These are phyloP conservation scores for Afroboletus lepidellus DNA, from an alignment of 1,284 basidiomycete species.

Conservation along the genomic window DNA sequence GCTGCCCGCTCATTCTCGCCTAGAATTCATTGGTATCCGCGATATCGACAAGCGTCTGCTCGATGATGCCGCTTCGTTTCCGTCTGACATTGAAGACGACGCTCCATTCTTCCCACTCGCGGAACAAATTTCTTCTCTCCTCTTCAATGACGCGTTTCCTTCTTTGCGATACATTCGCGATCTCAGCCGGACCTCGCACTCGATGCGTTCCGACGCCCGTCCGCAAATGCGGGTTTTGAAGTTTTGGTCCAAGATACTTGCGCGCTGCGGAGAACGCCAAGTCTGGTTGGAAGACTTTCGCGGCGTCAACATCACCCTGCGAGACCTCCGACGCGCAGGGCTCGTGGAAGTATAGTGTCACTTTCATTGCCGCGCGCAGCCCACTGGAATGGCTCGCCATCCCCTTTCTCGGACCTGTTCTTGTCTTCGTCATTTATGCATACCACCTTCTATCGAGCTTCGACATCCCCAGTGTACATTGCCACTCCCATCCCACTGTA, in stretches of 20 bases:
- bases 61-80: slow-evolving; percentile 38
- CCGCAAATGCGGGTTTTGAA: slow-evolving; percentile 30
- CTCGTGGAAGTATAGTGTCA: slow-evolving; percentile 16
- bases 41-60: slow-evolving; percentile 63
- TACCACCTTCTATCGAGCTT: slow-evolving; percentile 9
- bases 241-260: slow-evolving; percentile 36
- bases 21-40: slow-evolving; percentile 68
- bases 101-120: slow-evolving; percentile 62
- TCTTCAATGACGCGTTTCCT: slow-evolving; percentile 62
- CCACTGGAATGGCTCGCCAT: neutral
- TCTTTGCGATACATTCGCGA: slow-evolving; percentile 60
- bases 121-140: slow-evolving; percentile 60
- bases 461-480: slow-evolving; percentile 28
- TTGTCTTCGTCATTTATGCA: slow-evolving; percentile 18
- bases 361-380: neutral
- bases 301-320: slow-evolving; percentile 32
- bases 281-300: slow-evolving; percentile 35
- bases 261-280: slow-evolving; percentile 31
- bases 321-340: slow-evolving; percentile 33
- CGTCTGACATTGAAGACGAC: slow-evolving; percentile 33
- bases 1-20: slow-evolving; percentile 56
- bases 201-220: slow-evolving; percentile 29
- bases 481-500: slow-evolving; percentile 30
- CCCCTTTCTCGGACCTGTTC: slow-evolving; percentile 2
- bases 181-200: slow-evolving; percentile 39